Conservation (phyloP, 2,329 filamentous ascomycete species). For the Neurospora sp. region DNA sequence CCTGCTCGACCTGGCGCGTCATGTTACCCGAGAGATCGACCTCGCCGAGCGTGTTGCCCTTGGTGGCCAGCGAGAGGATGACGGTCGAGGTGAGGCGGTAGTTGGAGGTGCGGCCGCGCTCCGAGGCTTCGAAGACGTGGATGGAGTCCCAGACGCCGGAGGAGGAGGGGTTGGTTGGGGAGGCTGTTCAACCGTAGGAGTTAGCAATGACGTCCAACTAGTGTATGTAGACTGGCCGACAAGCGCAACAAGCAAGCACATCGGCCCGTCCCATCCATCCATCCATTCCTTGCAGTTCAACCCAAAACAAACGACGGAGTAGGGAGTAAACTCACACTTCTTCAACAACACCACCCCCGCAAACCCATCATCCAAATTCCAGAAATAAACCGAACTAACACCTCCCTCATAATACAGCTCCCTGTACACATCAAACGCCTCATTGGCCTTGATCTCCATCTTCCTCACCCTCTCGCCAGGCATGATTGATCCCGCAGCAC, state of each 20-base stretch:
- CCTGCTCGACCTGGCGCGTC: constrained; percentile 91
- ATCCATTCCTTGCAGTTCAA: not conserved
- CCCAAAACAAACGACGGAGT: not conserved
- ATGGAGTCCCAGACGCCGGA: constrained; percentile 95
- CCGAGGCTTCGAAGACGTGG: constrained; percentile 94
- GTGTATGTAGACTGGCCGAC: not conserved
- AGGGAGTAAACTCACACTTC: constrained; percentile 54
- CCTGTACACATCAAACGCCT: constrained; percentile 92
- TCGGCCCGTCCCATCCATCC: not conserved
- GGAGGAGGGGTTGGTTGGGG: constrained; percentile 51
- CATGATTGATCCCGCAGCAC: constrained; percentile 34
- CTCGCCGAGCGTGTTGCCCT: constrained; percentile 57
- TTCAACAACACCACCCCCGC: constrained; percentile 92
- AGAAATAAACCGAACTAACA: constrained; percentile 92
- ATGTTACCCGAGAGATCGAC: constrained; percentile 96
- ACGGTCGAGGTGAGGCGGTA: constrained; percentile 98
- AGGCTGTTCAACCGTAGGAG: constrained; percentile 38
- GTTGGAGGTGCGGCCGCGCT: constrained; percentile 82
- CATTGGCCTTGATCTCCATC: constrained; percentile 90
- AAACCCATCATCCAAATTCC: constrained; percentile 97
- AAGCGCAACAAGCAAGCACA: not conserved
- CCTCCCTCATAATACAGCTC: constrained; percentile 97
- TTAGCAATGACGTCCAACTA: not conserved
- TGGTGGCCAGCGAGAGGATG: constrained; percentile 74
- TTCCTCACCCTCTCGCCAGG: constrained; percentile 84